Base-by-base conservation (phyloP, 371 early-diverging fungal genomes). In the Mucor plumbeus region DNA sequence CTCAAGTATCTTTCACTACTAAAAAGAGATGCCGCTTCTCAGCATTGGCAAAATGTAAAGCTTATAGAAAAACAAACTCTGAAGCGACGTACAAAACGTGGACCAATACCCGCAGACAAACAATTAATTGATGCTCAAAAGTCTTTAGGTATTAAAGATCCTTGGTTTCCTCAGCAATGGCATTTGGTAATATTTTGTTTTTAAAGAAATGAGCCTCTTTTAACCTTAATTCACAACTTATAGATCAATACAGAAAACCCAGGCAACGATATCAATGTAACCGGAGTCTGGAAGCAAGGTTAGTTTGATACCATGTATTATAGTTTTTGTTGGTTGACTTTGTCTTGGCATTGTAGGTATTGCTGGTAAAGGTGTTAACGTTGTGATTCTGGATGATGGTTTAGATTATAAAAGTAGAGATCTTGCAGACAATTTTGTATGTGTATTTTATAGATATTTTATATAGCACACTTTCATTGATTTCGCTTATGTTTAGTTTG, bases 351-450 rank as follows among this genome's bases (percentile, higher is more conserved):
- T 11, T 21, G 41, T 72, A 86, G 91, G 91, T 53, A 88, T 95
- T 53, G 92, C 94, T 19, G 99, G 99, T 15, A 83, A 93, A 34
- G 91, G 91, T 34, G 87, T 93, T 0, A 90, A 88, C 15, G 94
- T 97, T 0, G 94, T 90, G 53, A 89, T 99, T 66, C 85, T 99
- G 40, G 99, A 99, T 75, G 99, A 99, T 70, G 99, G 99, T 1
- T 71, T 99, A 43, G 97, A 97, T 72, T 91, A 89, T 67, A 80
- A 86, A 5, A 92, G 91, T 73, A 81, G 85, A 34, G 99, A 99
- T 76, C 76, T 99, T 19, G 77, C 81, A 39, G 89, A 80, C n/a
- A 95, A 95, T 82, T 97, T 95, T 87, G 96, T 94, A 85, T 85
- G 90, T 78, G 14, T 13, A 3, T 21, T 13, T 13, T 17, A 10